Evolutionary conservation across 805 yeast species (phyloP).

Genomic region (Zygoascus flipseniorum): DNA sequence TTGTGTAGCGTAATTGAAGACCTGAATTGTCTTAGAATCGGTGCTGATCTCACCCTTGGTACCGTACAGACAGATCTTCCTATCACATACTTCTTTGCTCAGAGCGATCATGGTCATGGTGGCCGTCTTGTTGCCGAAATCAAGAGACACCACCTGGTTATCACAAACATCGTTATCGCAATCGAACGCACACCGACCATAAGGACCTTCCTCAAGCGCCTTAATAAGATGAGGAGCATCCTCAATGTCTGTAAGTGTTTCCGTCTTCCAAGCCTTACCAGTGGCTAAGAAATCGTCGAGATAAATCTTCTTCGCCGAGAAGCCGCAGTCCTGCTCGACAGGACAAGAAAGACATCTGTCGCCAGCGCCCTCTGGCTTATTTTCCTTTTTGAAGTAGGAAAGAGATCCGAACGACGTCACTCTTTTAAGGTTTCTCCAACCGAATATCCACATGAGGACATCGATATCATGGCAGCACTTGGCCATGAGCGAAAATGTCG

Average conservation of each 20-base stretch:
- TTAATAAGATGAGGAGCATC: constrained; percentile 13
- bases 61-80: constrained; percentile 20
- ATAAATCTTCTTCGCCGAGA: constrained; percentile 18
- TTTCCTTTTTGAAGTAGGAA: constrained; percentile 15
- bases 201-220: constrained; percentile 18
- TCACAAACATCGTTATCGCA: constrained; percentile 22
- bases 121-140: constrained; percentile 20
- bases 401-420: constrained; percentile 20
- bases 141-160: constrained; percentile 19
- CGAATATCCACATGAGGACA: constrained; percentile 20
- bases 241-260: constrained; percentile 17
- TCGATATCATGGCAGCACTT: constrained; percentile 24
- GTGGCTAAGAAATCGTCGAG: constrained; percentile 13
- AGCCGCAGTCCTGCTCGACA: constrained; percentile 16
- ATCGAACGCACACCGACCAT: constrained; percentile 21
- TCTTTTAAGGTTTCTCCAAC: constrained; percentile 15
- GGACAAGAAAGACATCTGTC: constrained; percentile 17
- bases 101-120: constrained; percentile 23
- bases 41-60: constrained; percentile 19
- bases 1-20: constrained; percentile 18
- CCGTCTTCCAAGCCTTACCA: constrained; percentile 12
- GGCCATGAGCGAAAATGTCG: constrained; percentile 22
- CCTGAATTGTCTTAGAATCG: constrained; percentile 16
- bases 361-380: constrained; percentile 18
- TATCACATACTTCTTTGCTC: constrained; percentile 17